Evolutionary conservation across 1,139 yeast genomes (phyloP).

Genomic region (Magnusiomyces ingens): DNA sequence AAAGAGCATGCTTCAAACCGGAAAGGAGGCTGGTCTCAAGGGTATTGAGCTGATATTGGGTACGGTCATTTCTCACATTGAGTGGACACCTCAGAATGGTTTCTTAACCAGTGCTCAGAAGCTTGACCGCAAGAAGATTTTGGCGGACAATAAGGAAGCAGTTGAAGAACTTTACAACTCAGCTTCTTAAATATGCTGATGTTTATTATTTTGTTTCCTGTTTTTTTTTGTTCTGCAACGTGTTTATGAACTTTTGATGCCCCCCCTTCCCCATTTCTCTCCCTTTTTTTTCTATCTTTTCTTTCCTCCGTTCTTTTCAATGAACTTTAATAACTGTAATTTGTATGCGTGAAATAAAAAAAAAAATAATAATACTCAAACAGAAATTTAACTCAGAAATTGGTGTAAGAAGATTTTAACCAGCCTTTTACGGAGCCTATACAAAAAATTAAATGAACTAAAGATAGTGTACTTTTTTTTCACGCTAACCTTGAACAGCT

Average conservation of each 20-base stretch:
- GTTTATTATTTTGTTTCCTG: neutral
- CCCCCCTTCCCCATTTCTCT: no score
- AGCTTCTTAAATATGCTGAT: neutral
- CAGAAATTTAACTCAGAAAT: no score
- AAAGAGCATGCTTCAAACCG: slow-evolving; percentile 63
- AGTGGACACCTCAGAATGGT: slow-evolving; percentile 98
- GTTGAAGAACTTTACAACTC: slow-evolving; percentile 21
- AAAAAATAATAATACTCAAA: no score
- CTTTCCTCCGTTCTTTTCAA: no score
- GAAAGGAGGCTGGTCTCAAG: slow-evolving; percentile 67
- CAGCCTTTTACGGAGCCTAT: no score
- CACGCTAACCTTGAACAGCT: no score
- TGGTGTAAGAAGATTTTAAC: no score
- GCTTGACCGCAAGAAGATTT: slow-evolving; percentile 87
- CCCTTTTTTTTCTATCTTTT: no score
- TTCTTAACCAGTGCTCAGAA: slow-evolving; percentile 93
- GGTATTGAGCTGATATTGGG: slow-evolving; percentile 86
- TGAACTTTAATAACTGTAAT: no score
- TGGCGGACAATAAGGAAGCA: slow-evolving; percentile 41
- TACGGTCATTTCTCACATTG: slow-evolving; percentile 72
- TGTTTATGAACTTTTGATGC: neutral
- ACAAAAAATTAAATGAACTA: no score
- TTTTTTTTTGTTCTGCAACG: neutral
- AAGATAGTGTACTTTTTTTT: no score
- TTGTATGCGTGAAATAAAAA: no score